A percentile compares a stretch with the other conserved stretches of the same genome.
phyloP scores from a whole-genome alignment of 1,139 yeast genomes.

The Pneumocystis sp. region DNA sequence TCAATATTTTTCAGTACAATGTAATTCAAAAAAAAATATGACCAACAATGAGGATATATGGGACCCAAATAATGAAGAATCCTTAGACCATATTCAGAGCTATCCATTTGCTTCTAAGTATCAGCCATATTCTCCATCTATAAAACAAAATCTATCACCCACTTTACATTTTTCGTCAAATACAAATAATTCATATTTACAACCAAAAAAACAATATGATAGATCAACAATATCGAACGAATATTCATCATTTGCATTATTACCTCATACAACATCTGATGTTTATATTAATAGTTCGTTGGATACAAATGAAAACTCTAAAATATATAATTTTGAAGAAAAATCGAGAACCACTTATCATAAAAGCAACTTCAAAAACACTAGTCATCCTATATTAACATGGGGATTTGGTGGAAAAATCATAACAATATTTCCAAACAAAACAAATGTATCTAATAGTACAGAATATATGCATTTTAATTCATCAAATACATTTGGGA shows the following conservation, averaged over 20 bases:
- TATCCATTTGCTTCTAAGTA: not conserved
- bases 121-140: not conserved
- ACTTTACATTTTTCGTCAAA: not conserved
- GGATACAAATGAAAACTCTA: not conserved
- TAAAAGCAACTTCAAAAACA: not conserved
- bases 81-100: not conserved
- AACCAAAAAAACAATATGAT: not conserved
- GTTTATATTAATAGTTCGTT: not conserved
- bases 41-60: not conserved
- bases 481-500: constrained; percentile 1
- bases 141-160: not conserved
- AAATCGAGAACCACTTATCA: not conserved
- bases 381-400: constrained; percentile 32
- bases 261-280: not conserved
- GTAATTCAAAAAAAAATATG: not conserved
- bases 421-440: constrained; percentile 32
- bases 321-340: not conserved
- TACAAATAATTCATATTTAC: not conserved
- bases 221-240: not conserved
- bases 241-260: not conserved
- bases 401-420: constrained; percentile 45
- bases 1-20: not conserved
- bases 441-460: not conserved
- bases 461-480: constrained; percentile 3
- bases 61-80: not conserved